Evolutionary conservation across 768 basidiomycete species (phyloP), one percentile per base, ranked within the genome.

Genomic region (Boletus rufocinnamomeus): DNA sequence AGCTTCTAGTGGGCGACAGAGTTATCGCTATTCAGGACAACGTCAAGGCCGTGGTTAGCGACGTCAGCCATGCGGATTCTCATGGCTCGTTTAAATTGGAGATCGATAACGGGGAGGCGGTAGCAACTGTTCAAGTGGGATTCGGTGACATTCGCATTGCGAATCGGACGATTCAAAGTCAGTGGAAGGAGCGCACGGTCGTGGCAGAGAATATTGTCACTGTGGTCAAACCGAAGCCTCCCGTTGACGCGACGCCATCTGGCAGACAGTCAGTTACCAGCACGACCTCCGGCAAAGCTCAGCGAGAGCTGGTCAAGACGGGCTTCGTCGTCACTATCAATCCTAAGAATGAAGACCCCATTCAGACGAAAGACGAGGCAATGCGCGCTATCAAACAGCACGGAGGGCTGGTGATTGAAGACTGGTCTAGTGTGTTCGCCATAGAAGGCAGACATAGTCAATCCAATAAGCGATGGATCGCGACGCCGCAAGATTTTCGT

Each of bases 391-490:
- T 89, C 63, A 79, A 74, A 62, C 69, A 67, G 8, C 71, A 76
- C 8, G 88, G 86, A 1, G 89, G 87, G 4, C 66, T 72, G 6
- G 77, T 89, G 14, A 68, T 89, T 30, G 85, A 87, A 37, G 87
- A 91, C 61, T 83, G 88, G 79, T 71, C 77, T 14, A 75, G 73
- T 30, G 69, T 90, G 37, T 75, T 90, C 57, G 64, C 67, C 32
- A 79, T 89, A 80, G 79, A 82, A 25, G 88, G 87, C 10, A 75
- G 72, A 43, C 74, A 80, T 57, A 72, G 69, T 14, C 60, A 75
- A 5, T 63, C 69, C 45, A 76, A 75, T 54, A 81, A 81, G 50
- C 76, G 83, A 38, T 89, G 88, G 86, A 64, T 75, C 23, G 79
- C 84, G 34, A 69, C 71, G 5, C 74, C 77, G 35, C 67, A 76